phyloP scores from a whole-genome alignment of 805 yeast species.

The Candida sonorensis region DNA sequence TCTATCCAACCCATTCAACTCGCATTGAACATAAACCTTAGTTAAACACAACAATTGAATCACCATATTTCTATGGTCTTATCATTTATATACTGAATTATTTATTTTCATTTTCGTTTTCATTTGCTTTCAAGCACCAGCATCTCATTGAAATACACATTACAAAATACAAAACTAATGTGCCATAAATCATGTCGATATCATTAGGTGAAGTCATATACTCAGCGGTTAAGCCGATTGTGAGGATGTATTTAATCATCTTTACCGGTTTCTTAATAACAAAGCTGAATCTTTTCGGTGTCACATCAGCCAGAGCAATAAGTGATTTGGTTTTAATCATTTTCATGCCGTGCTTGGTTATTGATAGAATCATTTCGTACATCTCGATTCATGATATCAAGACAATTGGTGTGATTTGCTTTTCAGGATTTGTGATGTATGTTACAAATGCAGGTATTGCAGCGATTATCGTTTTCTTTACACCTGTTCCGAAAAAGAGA shows the following conservation, averaged over 20 bases:
- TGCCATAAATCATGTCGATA: conserved; percentile 5
- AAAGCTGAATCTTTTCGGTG: conserved; percentile 49
- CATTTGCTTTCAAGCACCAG: not conserved
- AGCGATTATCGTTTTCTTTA: conserved; percentile 20
- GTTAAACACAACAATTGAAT: no score
- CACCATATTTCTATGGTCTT: no score
- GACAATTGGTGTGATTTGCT: conserved; percentile 57
- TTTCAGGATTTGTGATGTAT: conserved; percentile 46
- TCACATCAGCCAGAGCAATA: conserved; percentile 54
- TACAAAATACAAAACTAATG: not conserved
- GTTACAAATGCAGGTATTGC: conserved; percentile 45
- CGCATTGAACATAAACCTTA: no score
- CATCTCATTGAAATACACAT: not conserved
- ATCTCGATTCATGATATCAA: conserved; percentile 60
- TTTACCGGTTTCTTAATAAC: conserved; percentile 61
- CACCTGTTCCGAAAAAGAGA: conserved; percentile 44
- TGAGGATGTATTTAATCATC: conserved; percentile 67
- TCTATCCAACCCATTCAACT: no score
- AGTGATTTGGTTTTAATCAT: conserved; percentile 57
- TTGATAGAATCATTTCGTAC: conserved; percentile 55
- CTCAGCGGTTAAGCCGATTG: conserved; percentile 66
- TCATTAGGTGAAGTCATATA: conserved; percentile 24
- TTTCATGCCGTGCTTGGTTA: conserved; percentile 60
- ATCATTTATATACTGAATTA: no score
- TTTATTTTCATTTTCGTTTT: no score